Evolutionary conservation across 768 basidiomycete genomes (phyloP), one percentile per base, ranked within the genome.

Genomic region (Agrocybe pediades): DNA sequence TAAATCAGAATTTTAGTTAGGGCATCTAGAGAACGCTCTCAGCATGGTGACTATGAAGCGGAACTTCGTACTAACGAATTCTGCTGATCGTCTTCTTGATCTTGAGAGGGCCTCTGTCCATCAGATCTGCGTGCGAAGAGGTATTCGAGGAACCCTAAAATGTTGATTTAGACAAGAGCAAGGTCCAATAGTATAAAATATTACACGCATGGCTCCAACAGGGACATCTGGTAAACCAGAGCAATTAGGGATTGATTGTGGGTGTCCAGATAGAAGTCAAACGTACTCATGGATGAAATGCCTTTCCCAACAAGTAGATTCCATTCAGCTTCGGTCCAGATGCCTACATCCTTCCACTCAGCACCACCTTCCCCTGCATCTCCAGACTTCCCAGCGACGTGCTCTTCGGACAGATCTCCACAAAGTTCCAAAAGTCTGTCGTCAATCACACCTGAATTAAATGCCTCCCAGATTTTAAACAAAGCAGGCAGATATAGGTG

Each of bases 301-400:
- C 90, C 88, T 67, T 95, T 95, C 29, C 86, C 85, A 58, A 95
- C 82, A 45, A 98, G 72, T 23, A 88, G 74, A 51, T 84, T 83
- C 86, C 93, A 98, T 68, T 98, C 86, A 40, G 82, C 75, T 53
- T 92, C 82, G 4, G 83, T 86, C 83, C 93, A 95, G 50, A 98
- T 95, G 11, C 95, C 95, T 29, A 98, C 81, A 59, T 92, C 90
- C 66, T 87, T 88, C 85, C 86, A 88, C 51, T 73, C 70, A 7
- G 84, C 80, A 33, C 79, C 78, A 46, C 80, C 82, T 60, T 83
- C 80, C 8, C 80, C 84, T n/a, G 71, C 76, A 41, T 73, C 74
- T n/a, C 83, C 81, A 33, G 67, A 65, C 19, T 76, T 70, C 17
- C 87, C 86, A 19, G 82, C 69, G 20, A 87, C 77, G 62, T 91